Evolutionary conservation across 1,284 basidiomycete species (phyloP).

Genomic region (Tremellales sp.): DNA sequence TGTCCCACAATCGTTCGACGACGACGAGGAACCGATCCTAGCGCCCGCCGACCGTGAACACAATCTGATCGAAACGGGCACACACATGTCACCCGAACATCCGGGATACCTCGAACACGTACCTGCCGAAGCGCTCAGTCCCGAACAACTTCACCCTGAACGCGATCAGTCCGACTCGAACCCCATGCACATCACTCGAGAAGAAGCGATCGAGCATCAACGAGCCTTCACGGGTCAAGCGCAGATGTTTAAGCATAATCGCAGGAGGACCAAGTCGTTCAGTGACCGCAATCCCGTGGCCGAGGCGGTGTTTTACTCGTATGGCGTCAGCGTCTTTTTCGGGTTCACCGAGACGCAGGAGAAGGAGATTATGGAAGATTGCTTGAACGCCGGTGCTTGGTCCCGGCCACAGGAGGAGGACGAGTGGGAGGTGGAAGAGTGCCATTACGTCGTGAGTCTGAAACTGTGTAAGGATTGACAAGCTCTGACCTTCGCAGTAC

Average conservation of each 20-base stretch:
- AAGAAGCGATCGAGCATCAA: not conserved
- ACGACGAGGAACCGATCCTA: not conserved
- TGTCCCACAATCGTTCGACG: not conserved
- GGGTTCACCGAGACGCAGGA: conserved; percentile 74
- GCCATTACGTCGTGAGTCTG: conserved; percentile 68
- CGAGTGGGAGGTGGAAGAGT: conserved; percentile 86
- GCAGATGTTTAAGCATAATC: not conserved
- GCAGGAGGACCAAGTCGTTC: conserved; percentile 12
- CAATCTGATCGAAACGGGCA: conserved; percentile 20
- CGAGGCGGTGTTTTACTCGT: conserved; percentile 78
- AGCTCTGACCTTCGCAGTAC: conserved; percentile 64
- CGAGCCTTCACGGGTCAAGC: not conserved
- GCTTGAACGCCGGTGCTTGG: conserved; percentile 67
- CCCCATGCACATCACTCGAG: not conserved
- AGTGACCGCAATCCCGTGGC: conserved; percentile 52
- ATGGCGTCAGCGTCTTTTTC: conserved; percentile 79
- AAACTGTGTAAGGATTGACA: not conserved
- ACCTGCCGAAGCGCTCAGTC: conserved; percentile 27
- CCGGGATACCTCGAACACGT: conserved; percentile 32
- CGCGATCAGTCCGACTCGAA: conserved; percentile 4
- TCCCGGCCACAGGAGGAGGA: conserved; percentile 56
- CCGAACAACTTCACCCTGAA: conserved; percentile 18
- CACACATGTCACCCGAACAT: conserved; percentile 27
- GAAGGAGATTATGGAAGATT: conserved; percentile 72
- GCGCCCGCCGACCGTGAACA: not conserved